Conservation (phyloP, 306 rosid species). For the Castanea sativa region DNA sequence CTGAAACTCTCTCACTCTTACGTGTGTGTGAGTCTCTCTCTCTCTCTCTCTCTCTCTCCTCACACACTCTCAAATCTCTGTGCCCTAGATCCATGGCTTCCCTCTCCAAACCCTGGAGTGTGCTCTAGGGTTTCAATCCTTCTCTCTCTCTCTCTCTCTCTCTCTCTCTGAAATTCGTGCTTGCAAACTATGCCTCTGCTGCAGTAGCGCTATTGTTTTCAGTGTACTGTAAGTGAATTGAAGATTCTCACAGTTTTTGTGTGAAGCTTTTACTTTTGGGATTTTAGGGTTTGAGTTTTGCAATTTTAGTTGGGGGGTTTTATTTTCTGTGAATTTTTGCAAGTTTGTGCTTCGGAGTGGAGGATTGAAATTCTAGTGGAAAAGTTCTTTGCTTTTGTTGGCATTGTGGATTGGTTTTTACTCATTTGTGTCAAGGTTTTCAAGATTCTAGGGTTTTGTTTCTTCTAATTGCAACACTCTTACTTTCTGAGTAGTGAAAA, state of each 20-base stretch:
- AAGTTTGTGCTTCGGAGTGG: constrained; percentile 15
- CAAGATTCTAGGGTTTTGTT: constrained; percentile 27
- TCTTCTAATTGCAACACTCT: constrained; percentile 20
- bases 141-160: constrained; percentile 28
- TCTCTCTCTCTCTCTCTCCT: constrained; percentile 45
- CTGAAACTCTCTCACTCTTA: constrained; percentile 30
- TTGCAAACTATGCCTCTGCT: constrained; percentile 7
- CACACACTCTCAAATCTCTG: constrained; percentile 36
- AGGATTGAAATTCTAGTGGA: constrained; percentile 21
- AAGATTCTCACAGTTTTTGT: constrained; percentile 21
- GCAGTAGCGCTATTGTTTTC: constrained; percentile 10
- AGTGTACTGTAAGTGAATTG: constrained; percentile 21
- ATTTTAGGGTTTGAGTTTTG: constrained; percentile 19
- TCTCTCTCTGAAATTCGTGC: constrained; percentile 14
- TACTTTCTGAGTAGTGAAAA: not conserved
- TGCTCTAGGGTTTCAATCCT: constrained; percentile 33
- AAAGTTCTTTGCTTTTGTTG: constrained; percentile 35
- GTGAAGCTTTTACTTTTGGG: constrained; percentile 14
- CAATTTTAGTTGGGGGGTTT: constrained; percentile 15
- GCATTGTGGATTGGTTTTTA: constrained; percentile 20
- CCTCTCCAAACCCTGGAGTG: constrained; percentile 35
- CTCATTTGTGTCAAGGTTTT: constrained; percentile 35
- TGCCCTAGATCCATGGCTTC: constrained; percentile 85
- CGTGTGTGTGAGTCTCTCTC: constrained; percentile 32
- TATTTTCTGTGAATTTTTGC: constrained; percentile 15